Percentiles rank a stretch among this genome's conserved stretches.
Conservation (phyloP, 352 stramenopile genomes). For the Pythium sukuiense region DNA sequence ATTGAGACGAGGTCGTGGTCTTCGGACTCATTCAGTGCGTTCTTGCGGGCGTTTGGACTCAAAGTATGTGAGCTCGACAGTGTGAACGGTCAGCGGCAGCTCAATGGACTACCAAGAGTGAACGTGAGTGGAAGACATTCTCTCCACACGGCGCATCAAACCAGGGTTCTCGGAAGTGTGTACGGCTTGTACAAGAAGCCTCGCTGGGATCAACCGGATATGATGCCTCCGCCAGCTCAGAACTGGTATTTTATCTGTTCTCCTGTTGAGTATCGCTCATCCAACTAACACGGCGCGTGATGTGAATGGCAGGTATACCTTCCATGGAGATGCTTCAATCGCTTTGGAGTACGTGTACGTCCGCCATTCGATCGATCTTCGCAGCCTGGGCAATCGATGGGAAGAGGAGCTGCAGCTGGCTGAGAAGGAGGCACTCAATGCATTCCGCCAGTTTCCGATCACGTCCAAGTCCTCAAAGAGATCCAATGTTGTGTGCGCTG, state of each 20-base stretch:
- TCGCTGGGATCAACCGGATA: constrained; percentile 19
- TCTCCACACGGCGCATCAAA: constrained; percentile 11
- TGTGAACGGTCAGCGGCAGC: constrained; percentile 8
- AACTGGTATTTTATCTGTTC: constrained; percentile 8
- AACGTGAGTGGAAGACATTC: constrained; percentile 8
- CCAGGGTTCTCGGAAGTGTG: constrained; percentile 8
- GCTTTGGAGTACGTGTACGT: constrained; percentile 25
- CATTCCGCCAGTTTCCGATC: constrained; percentile 1
- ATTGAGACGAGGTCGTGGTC: neutral
- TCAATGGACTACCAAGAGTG: neutral
- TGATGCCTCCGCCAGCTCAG: neutral
- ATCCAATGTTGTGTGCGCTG: constrained; percentile 6
- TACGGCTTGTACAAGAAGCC: constrained; percentile 14
- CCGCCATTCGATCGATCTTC: constrained; percentile 8
- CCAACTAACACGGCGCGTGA: neutral
- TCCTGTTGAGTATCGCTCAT: neutral
- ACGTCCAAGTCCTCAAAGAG: neutral
- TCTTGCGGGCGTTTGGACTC: constrained; percentile 11
- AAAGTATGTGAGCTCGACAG: constrained; percentile 16
- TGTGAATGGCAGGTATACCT: constrained; percentile 8
- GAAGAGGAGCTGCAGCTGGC: constrained; percentile 12
- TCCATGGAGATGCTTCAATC: constrained; percentile 16
- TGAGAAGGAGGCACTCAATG: constrained; percentile 8
- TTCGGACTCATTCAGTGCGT: neutral
- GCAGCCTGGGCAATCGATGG: constrained; percentile 6